Percentiles rank a stretch among this genome's conserved stretches.
These are phyloP conservation scores for Cladophialophora carrionii DNA, from an alignment of 2,329 filamentous ascomycete genomes.

Conservation along the genomic window DNA sequence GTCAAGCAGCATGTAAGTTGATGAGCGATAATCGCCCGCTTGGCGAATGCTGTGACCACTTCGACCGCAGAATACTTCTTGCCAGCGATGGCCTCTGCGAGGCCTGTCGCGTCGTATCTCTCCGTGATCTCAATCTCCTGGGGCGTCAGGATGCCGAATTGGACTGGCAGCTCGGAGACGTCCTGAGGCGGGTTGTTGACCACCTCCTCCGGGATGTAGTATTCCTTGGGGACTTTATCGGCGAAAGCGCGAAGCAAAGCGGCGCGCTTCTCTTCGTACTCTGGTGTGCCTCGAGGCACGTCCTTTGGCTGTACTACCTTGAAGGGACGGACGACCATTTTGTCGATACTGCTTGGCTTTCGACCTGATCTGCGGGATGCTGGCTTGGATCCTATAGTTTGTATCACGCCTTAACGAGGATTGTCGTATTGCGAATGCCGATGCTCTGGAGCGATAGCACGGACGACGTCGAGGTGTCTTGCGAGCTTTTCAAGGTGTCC, in stretches of 20 bases:
- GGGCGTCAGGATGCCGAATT: constrained; percentile 51
- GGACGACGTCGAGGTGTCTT: neutral
- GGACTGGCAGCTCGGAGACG: constrained; percentile 55
- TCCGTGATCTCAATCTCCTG: constrained; percentile 55
- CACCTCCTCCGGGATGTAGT: constrained; percentile 46
- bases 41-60: constrained; percentile 51
- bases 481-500: neutral
- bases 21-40: constrained; percentile 47
- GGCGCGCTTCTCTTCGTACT: constrained; percentile 26
- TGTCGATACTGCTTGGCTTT: constrained; percentile 2
- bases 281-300: constrained; percentile 26
- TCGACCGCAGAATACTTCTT: constrained; percentile 32
- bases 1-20: constrained; percentile 51
- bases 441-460: neutral
- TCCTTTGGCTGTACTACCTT: constrained; percentile 22
- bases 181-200: constrained; percentile 36
- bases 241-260: constrained; percentile 23
- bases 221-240: constrained; percentile 48
- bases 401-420: neutral
- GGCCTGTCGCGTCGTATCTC: constrained; percentile 49
- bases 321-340: constrained; percentile 24
- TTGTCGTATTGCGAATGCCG: neutral
- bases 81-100: constrained; percentile 43
- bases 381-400: neutral
- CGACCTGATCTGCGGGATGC: neutral